Evolutionary conservation across 2,329 filamentous ascomycete genomes (phyloP).

Genomic region (Pezicula radicicola): DNA sequence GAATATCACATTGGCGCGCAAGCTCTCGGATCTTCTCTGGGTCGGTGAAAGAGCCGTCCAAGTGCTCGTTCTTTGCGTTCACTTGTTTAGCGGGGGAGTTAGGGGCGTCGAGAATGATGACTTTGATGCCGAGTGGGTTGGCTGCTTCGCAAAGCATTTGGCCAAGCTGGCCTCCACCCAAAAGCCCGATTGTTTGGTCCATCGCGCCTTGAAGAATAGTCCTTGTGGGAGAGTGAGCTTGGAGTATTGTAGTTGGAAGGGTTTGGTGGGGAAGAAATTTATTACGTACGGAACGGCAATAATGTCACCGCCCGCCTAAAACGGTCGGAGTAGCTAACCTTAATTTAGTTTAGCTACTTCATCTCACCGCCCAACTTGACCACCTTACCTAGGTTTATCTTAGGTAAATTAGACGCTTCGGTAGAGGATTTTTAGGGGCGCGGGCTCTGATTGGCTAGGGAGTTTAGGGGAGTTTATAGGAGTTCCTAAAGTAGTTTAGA

Average conservation of each 20-base stretch:
- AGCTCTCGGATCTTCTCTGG: constrained; percentile 73
- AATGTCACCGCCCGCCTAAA: too few species aligned
- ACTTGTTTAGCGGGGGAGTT: constrained; percentile 83
- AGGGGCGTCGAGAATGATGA: constrained; percentile 73
- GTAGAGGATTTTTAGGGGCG: too few species aligned
- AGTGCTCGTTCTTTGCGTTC: constrained; percentile 69
- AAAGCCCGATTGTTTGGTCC: constrained; percentile 38
- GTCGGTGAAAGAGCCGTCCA: constrained; percentile 87
- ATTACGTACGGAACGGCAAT: too few species aligned
- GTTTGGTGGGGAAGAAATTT: background rate
- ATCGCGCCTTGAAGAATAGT: constrained; percentile 11
- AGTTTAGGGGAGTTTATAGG: too few species aligned
- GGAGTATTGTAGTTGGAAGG: background rate
- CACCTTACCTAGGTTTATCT: too few species aligned
- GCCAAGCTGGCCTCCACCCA: constrained; percentile 73
- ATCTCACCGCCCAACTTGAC: too few species aligned
- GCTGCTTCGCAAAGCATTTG: constrained; percentile 94
- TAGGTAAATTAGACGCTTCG: too few species aligned
- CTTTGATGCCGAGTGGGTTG: constrained; percentile 72
- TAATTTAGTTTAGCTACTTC: too few species aligned
- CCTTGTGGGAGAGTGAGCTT: background rate
- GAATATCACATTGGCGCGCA: constrained; percentile 72
- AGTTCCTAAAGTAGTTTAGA: too few species aligned
- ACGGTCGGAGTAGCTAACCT: too few species aligned
- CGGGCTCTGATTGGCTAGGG: too few species aligned